A percentile compares a stretch with the other conserved stretches of the same genome.
These are phyloP conservation scores for Solanum habrochaites DNA, from an alignment of 257 asterid genomes.

Conservation along the genomic window DNA sequence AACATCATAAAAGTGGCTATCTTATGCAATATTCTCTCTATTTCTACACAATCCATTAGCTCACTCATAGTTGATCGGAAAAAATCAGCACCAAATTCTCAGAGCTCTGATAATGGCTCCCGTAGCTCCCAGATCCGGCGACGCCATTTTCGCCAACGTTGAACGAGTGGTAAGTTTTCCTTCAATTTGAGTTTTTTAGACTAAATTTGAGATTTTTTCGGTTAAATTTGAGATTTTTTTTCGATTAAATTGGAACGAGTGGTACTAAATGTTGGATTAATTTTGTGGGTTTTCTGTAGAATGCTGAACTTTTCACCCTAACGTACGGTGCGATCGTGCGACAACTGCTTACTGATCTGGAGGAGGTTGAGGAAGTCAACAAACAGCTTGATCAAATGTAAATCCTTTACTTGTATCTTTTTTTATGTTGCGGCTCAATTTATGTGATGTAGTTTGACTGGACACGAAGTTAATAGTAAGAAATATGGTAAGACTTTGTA, in stretches of 20 bases:
- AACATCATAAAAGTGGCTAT: neutral
- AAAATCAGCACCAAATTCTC: neutral
- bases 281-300: slow-evolving; percentile 20
- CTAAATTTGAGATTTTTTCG: neutral
- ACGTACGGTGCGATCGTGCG: slow-evolving; percentile 95
- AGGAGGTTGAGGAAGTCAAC: slow-evolving; percentile 96
- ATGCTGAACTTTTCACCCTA: slow-evolving; percentile 84
- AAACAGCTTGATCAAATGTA: slow-evolving; percentile 97
- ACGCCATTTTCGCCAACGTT: slow-evolving; percentile 38
- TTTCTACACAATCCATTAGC: neutral
- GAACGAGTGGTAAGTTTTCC: slow-evolving; percentile 28
- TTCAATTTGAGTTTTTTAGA: neutral
- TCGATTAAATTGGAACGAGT: neutral
- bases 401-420: neutral
- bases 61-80: neutral
- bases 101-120: slow-evolving; percentile 20
- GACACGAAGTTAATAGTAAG: neutral
- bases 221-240: neutral
- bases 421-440: neutral
- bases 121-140: slow-evolving; percentile 34
- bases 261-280: neutral
- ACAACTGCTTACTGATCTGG: slow-evolving; percentile 91
- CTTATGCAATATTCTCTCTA: neutral
- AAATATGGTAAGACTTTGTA: neutral
- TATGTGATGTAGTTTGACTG: neutral